A percentile compares a stretch with the other conserved stretches of the same genome.
These are phyloP conservation scores for Amniculicola lignicola DNA, from an alignment of 495 filamentous ascomycete genomes.

Conservation along the genomic window DNA sequence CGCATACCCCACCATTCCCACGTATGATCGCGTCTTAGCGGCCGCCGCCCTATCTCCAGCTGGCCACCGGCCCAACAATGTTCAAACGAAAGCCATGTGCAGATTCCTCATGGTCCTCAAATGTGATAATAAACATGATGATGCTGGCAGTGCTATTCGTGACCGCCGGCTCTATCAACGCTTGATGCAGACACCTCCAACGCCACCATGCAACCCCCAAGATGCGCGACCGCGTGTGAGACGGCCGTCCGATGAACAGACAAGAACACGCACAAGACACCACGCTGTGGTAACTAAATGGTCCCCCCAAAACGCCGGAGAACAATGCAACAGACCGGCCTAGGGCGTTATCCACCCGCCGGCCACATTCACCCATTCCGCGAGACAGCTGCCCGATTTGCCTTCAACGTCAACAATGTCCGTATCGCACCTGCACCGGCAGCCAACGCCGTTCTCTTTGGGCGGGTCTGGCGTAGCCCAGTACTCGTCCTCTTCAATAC, in stretches of 20 bases:
- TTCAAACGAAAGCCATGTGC: too few species aligned
- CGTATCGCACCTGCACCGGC: slow-evolving; percentile 96
- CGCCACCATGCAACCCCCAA: too few species aligned
- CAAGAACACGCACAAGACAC: background rate
- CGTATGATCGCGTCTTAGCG: slow-evolving; percentile 8
- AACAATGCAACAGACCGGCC: background rate
- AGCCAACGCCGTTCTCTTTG: slow-evolving; percentile 96
- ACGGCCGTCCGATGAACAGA: too few species aligned
- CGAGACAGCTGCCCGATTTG: slow-evolving; percentile 90
- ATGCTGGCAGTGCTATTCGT: too few species aligned
- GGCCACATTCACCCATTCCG: slow-evolving; percentile 97
- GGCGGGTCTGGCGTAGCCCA: slow-evolving; percentile 84
- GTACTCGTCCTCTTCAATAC: slow-evolving; percentile 92
- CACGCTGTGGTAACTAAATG: background rate
- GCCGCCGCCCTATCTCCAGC: slow-evolving; percentile 14
- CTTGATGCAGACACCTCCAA: too few species aligned
- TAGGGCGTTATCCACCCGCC: slow-evolving; percentile 81
- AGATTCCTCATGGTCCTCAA: too few species aligned
- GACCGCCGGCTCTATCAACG: too few species aligned
- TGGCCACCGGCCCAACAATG: too few species aligned
- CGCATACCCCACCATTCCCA: too few species aligned
- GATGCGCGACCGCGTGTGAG: too few species aligned
- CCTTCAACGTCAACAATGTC: slow-evolving; percentile 97
- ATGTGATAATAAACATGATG: too few species aligned
- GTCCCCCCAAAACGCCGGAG: background rate